phyloP scores from a whole-genome alignment of 1,284 basidiomycete genomes.

The Limonomyces culmigenus region DNA sequence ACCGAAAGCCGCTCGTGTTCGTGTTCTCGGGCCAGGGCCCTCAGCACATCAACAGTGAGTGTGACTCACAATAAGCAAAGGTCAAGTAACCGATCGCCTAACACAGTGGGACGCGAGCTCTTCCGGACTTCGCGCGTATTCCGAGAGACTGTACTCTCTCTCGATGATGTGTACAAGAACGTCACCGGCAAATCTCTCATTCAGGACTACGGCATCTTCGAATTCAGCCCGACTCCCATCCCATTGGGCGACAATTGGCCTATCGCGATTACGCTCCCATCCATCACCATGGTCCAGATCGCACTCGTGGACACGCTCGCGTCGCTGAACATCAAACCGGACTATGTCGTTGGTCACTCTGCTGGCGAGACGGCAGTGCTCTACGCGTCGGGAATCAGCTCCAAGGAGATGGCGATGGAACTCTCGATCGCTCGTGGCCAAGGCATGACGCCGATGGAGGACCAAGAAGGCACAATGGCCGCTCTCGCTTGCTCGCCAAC shows the following conservation, averaged over 20 bases:
- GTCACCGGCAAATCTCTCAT: slow-evolving; percentile 18
- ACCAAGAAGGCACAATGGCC: slow-evolving; percentile 21
- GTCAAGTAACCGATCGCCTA: not conserved
- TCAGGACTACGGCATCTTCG: slow-evolving; percentile 16
- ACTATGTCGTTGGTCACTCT: slow-evolving; percentile 21
- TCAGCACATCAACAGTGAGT: slow-evolving; percentile 19
- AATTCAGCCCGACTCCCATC: slow-evolving; percentile 3
- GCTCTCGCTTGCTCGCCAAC: slow-evolving; percentile 18
- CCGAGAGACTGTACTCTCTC: slow-evolving; percentile 16
- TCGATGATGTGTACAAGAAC: slow-evolving; percentile 16
- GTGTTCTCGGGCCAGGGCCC: slow-evolving; percentile 24
- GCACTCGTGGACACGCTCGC: slow-evolving; percentile 22
- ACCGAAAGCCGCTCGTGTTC: slow-evolving; percentile 17
- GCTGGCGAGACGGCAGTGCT: slow-evolving; percentile 24
- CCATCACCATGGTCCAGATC: slow-evolving; percentile 24
- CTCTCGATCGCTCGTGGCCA: slow-evolving; percentile 20
- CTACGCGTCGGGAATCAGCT: slow-evolving; percentile 22
- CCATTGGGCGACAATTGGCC: slow-evolving; percentile 17
- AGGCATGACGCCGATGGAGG: slow-evolving; percentile 17
- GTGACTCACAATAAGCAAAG: not conserved
- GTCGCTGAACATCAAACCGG: slow-evolving; percentile 17
- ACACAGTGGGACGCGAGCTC: slow-evolving; percentile 21
- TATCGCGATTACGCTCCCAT: slow-evolving; percentile 16
- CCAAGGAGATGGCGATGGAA: slow-evolving; percentile 21
- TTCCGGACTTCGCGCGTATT: slow-evolving; percentile 17